Base-by-base conservation (phyloP, 2,329 filamentous ascomycete genomes). In the Scedosporium minutisporum region DNA sequence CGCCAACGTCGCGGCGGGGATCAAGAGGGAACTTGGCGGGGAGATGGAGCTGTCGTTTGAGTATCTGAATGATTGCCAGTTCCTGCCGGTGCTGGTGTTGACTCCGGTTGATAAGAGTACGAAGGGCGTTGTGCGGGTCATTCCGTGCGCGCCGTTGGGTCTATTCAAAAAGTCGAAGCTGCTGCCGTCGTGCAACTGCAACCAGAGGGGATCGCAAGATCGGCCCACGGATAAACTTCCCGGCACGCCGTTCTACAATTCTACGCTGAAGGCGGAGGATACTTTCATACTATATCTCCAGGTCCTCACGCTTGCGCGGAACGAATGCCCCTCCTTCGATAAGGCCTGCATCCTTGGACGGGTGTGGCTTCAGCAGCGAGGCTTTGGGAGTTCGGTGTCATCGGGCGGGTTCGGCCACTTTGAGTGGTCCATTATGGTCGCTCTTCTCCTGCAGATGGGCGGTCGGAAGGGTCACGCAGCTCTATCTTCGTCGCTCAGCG, bases 331-430 rank as follows among this genome's bases (percentile, higher is more conserved):
- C 14, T 83, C 86, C 3, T 97, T 93, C 73, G 81, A 83, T 63
- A 92, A 97, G 72, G 90, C 92, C 7, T 96, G 91, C 72, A 80
- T 96, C 6, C 81, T 99, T 23, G 95, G 93, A 27, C 86, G 89
- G 63, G 84, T 90, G 62, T 99, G 95, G 95, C 81, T 99, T 48
- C 87, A 87, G 67, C 93, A 97, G 74, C 85, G 93, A 62, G 92
- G 92, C 0, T 90, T 97, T 67, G 82, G 82, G 16, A 84, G 89
- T 55, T 78, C 82, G 23, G 74, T 92, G n/a, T 80, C 84, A 2
- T 78, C 81, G 53, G 93, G 95, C 55, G 95, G 95, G 0, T 97
- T 99, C 72, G 95, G 95, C 3, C 86, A 91, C 67, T 96, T 96
- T 66, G 95, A 99, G 72, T 97, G 91, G 91, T 83, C 89, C 0